phyloP scores from a whole-genome alignment of 108 stramenopile genomes.

The Phaeodactylum tricornutum region DNA sequence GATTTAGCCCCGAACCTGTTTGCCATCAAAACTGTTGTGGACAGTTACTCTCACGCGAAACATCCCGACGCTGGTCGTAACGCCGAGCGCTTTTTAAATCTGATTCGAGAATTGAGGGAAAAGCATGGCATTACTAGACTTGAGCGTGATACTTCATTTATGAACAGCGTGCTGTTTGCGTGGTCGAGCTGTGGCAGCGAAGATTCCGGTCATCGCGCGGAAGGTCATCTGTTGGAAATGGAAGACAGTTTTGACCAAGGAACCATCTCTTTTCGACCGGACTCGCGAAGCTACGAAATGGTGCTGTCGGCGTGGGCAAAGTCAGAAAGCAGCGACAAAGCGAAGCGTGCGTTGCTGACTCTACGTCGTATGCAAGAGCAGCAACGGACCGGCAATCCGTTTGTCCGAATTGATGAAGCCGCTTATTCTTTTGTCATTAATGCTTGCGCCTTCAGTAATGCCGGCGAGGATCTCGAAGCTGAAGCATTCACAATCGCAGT shows the following conservation, averaged over 20 bases:
- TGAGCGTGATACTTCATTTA: conserved; percentile 39
- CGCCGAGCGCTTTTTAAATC: conserved; percentile 40
- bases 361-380: conserved; percentile 42
- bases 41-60: conserved; percentile 39
- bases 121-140: conserved; percentile 21
- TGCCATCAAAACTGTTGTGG: conserved; percentile 56
- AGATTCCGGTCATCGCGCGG: conserved; percentile 42
- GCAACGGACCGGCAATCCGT: conserved; percentile 26
- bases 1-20: conserved; percentile 37
- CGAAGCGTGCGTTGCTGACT: conserved; percentile 35
- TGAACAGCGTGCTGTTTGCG: conserved; percentile 43
- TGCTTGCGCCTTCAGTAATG: conserved; percentile 51
- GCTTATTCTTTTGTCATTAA: conserved; percentile 60
- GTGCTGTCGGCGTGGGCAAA: conserved; percentile 50
- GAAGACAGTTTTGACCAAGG: conserved; percentile 31
- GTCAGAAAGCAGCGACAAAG: conserved; percentile 30
- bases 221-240: conserved; percentile 33
- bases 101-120: conserved; percentile 29
- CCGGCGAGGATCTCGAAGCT: conserved; percentile 20
- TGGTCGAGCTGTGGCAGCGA: conserved; percentile 40
- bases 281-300: conserved; percentile 35
- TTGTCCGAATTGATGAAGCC: conserved; percentile 27
- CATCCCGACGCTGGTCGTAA: conserved; percentile 47
- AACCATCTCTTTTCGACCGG: conserved; percentile 25
- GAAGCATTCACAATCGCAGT: conserved; percentile 54